Evolutionary conservation across 495 filamentous ascomycete genomes (phyloP), one percentile per base, ranked within the genome.

Genomic region (Elaphomyces granulatus): DNA sequence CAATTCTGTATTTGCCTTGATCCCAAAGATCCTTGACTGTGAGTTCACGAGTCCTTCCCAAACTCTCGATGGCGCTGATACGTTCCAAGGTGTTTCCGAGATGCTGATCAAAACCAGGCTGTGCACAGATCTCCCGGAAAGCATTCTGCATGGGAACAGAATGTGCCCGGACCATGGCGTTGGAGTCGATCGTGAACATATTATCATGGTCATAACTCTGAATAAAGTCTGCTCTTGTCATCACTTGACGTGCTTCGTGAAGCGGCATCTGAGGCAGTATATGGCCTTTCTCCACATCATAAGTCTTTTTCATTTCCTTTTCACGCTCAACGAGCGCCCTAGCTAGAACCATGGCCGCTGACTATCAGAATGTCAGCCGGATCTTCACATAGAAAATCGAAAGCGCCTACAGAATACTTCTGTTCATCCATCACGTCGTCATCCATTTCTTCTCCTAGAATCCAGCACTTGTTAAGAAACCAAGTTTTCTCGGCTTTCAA

Each of bases 381-480:
- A 15, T 18, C 20, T 17, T 18, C 32, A 15, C n/a, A 21, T 19
- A 32, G n/a, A 14, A 8, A 10, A 26, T 9, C 9, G 1, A 7
- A 7, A 23, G 9, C 23, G 66, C 78, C 57, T 59, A 85, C 80
- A 20, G 88, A 80, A 61, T 81, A 90, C 54, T 98, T 98, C 48
- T 35, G 90, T 60, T 95, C 80, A 52, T 96, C 86, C 90, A 98
- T 96, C 30, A 95, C 90, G 59, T 98, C 90, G 62, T 98, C 90
- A 48, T 98, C 90, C 87, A 95, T 95, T 45, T 84, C 83, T 32
- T 56, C 64, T 12, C 90, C 90, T 8, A 98, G 73, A 44, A 96
- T 92, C 74, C 87, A 86, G 58, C 87, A 94, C 46, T 92, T 78
- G 60, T 93, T 95, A 33, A 95, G 55, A 52, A 96, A 82, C 90